A percentile compares a stretch with the other conserved stretches of the same genome.
Conservation (phyloP, 2,329 filamentous ascomycete genomes). For the Ceratocystis smalleyi region DNA sequence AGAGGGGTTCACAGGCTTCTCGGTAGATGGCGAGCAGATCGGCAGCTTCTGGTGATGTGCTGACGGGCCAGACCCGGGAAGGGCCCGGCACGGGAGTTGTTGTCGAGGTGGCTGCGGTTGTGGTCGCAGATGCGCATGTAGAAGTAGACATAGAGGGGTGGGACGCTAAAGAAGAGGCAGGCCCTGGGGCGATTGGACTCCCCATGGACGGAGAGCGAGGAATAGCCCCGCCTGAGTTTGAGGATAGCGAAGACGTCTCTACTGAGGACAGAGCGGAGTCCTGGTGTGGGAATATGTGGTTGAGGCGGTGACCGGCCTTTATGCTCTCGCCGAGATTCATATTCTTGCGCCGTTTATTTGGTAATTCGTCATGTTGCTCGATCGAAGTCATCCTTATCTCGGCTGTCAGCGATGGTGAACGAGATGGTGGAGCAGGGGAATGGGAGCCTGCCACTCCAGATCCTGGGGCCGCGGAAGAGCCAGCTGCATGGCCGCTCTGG, state of each 20-base stretch:
- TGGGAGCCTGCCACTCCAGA: not conserved
- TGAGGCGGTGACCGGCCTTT: not conserved
- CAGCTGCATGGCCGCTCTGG: not conserved
- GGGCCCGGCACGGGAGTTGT: constrained; percentile 6
- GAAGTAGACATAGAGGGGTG: constrained; percentile 11
- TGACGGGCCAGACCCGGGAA: constrained; percentile 17
- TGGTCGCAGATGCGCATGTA: not conserved
- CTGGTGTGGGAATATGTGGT: constrained; percentile 8
- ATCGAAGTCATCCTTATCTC: not conserved
- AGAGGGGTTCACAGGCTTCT: constrained; percentile 24
- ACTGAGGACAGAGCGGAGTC: not conserved
- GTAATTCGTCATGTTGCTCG: not conserved
- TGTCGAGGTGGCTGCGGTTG: constrained; percentile 16
- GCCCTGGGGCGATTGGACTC: not conserved
- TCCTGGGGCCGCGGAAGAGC: not conserved
- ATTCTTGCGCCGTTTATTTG: not conserved
- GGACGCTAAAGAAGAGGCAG: not conserved
- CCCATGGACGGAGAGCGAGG: not conserved
- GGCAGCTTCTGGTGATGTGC: constrained; percentile 27
- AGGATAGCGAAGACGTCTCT: not conserved
- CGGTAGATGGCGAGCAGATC: constrained; percentile 27
- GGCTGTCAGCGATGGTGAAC: not conserved
- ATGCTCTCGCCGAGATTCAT: not conserved
- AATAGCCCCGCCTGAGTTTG: not conserved
- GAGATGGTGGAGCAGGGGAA: not conserved